Evolutionary conservation across 116 monocot genomes (phyloP).

Genomic region (Phalaenopsis hybrid): DNA sequence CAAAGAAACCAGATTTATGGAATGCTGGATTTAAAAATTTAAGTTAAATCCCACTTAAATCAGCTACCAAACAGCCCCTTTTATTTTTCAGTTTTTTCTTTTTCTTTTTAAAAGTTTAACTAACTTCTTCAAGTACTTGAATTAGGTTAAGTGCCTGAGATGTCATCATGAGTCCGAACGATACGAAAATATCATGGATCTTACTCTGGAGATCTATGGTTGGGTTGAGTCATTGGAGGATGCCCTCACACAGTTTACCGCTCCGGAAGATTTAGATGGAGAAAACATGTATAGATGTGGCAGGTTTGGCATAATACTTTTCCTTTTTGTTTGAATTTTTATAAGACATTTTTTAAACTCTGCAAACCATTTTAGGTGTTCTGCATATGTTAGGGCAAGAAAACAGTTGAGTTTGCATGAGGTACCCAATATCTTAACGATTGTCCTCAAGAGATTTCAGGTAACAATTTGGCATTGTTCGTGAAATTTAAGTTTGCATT

Average conservation of each 20-base stretch:
- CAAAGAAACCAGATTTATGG: no score
- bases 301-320: conserved; percentile 39
- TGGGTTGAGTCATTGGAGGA: conserved; percentile 96
- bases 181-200: conserved; percentile 53
- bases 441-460: conserved; percentile 76
- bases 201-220: conserved; percentile 66
- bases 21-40: no score
- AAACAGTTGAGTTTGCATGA: conserved; percentile 88
- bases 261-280: conserved; percentile 94
- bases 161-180: conserved; percentile 45
- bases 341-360: conserved; percentile 1
- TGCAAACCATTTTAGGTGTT: conserved; percentile 43
- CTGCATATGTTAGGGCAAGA: conserved; percentile 80
- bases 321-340: neutral
- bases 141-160: conserved; percentile 41
- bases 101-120: neutral
- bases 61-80: neutral
- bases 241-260: conserved; percentile 92
- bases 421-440: conserved; percentile 73
- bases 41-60: no score
- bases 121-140: neutral
- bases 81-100: neutral
- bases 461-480: conserved; percentile 25
- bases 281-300: conserved; percentile 98
- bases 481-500: neutral